A percentile compares a stretch with the other conserved stretches of the same genome.
These are phyloP conservation scores for Delphinella strobiligena DNA, from an alignment of 2,329 filamentous ascomycete species.

Conservation along the genomic window DNA sequence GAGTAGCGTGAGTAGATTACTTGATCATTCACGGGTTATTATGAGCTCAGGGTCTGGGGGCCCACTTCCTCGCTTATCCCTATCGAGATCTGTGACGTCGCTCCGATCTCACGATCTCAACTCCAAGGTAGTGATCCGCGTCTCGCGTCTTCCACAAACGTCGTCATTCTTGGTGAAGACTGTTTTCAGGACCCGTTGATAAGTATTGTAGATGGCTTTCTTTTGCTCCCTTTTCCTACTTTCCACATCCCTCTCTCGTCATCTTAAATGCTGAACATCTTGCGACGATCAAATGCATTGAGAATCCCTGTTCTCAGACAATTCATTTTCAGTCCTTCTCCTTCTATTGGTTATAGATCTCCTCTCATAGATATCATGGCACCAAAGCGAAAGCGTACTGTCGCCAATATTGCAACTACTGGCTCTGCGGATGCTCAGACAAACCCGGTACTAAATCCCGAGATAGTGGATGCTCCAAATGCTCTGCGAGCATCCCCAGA, in stretches of 20 bases:
- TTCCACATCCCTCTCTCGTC: neutral
- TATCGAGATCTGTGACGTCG: neutral
- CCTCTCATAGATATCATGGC: neutral
- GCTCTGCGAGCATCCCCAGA: slow-evolving; percentile 33
- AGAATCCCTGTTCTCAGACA: neutral
- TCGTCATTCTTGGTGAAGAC: neutral
- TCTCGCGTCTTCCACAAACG: neutral
- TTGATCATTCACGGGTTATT: too few relatives aligned
- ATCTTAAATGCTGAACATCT: neutral
- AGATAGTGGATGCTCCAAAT: slow-evolving; percentile 29
- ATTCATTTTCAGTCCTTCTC: too few relatives aligned
- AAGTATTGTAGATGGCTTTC: neutral
- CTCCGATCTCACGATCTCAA: neutral
- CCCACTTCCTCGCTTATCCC: too few relatives aligned
- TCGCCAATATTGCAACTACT: neutral
- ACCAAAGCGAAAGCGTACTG: neutral
- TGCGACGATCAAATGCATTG: neutral
- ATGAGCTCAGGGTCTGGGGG: too few relatives aligned
- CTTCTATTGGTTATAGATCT: too few relatives aligned
- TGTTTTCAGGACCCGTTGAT: too few relatives aligned
- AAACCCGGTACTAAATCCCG: slow-evolving; percentile 25
- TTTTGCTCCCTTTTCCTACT: neutral
- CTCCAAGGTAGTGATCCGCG: neutral
- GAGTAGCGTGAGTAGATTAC: too few relatives aligned
- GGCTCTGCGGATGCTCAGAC: neutral